These are phyloP conservation scores for Serendipita sp. DNA, from an alignment of 1,284 basidiomycete genomes.

Conservation along the genomic window DNA sequence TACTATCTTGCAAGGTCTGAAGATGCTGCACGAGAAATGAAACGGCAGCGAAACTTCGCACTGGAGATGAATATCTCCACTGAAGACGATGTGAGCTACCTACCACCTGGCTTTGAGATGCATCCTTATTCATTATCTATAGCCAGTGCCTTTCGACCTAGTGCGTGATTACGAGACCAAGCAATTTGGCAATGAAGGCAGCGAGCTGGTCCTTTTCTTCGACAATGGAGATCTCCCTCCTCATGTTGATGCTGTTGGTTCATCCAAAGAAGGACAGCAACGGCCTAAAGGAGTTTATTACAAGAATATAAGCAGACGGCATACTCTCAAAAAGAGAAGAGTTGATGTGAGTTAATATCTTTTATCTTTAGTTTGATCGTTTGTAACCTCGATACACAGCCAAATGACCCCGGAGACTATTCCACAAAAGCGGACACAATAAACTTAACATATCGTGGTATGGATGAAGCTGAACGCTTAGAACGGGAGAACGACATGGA, in stretches of 20 bases:
- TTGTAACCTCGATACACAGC: background rate
- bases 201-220: slow-evolving; percentile 69
- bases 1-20: slow-evolving; percentile 78
- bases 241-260: slow-evolving; percentile 3
- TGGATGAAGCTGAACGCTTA: background rate
- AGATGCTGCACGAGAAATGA: slow-evolving; percentile 46
- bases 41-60: slow-evolving; percentile 18
- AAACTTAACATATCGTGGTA: background rate
- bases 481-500: slow-evolving; percentile 1
- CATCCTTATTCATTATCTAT: slow-evolving; percentile 7
- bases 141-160: slow-evolving; percentile 58
- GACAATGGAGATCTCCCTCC: slow-evolving; percentile 38
- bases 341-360: slow-evolving; percentile 41
- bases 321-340: slow-evolving; percentile 73
- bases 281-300: slow-evolving; percentile 63
- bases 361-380: background rate
- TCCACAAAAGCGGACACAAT: background rate
- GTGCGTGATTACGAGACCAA: slow-evolving; percentile 72
- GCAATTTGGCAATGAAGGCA: slow-evolving; percentile 71
- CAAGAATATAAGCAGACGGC: slow-evolving; percentile 76
- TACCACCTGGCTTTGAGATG: slow-evolving; percentile 23
- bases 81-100: slow-evolving; percentile 20
- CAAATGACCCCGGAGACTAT: background rate
- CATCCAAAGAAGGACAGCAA: slow-evolving; percentile 11
- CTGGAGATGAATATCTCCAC: slow-evolving; percentile 24